Conservation (phyloP, 192 early-diverging fungal species). For the Irineochytrium annulatum region DNA sequence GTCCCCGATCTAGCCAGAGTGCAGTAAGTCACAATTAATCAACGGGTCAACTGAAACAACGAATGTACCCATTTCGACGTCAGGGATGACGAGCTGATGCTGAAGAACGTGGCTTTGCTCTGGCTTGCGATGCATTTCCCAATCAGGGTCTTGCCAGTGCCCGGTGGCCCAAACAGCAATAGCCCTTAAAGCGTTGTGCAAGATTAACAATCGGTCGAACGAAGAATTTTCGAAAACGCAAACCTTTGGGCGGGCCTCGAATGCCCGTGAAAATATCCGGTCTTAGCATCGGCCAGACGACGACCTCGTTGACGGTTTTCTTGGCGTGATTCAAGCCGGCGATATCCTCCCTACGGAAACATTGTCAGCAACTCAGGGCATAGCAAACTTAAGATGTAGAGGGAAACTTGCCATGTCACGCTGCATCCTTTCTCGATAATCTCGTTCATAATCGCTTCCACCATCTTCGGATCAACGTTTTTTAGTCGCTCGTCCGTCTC, state of each 20-base stretch:
- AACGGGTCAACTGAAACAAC: background rate
- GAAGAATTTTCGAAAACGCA: background rate
- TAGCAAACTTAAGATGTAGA: background rate
- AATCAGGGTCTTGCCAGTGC: conserved; percentile 83
- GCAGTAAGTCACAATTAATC: background rate
- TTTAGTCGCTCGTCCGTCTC: conserved; percentile 65
- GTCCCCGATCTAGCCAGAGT: conserved; percentile 56
- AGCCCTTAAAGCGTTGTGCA: conserved; percentile 40
- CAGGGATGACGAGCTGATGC: conserved; percentile 82
- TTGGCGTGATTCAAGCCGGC: conserved; percentile 83
- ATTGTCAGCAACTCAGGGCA: background rate
- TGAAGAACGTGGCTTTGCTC: conserved; percentile 87
- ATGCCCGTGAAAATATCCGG: conserved; percentile 86
- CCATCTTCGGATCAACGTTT: conserved; percentile 84
- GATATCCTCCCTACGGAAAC: conserved; percentile 63
- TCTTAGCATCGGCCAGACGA: conserved; percentile 75
- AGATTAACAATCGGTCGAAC: background rate
- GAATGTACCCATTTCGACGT: conserved; percentile 81
- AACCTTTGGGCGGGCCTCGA: conserved; percentile 73
- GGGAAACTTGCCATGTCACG: conserved; percentile 54
- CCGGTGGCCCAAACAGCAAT: conserved; percentile 86
- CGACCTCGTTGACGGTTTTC: conserved; percentile 68
- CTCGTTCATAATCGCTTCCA: conserved; percentile 87
- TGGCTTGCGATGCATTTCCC: conserved; percentile 85
- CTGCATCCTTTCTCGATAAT: conserved; percentile 59